Conservation (phyloP, 768 basidiomycete species). For the Calvatia gigantea region DNA sequence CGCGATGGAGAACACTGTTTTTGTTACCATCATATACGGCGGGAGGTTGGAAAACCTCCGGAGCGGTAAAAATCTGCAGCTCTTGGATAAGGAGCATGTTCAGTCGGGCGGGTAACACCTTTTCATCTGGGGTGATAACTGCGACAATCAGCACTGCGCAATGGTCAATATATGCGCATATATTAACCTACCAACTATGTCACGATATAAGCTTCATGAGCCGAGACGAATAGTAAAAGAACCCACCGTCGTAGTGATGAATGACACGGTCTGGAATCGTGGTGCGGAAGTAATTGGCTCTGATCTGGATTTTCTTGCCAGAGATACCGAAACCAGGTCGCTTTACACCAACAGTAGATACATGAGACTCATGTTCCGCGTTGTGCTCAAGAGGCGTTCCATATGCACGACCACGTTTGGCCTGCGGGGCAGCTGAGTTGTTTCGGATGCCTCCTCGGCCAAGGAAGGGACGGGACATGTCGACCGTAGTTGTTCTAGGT, state of each 20-base stretch:
- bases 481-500: too few relatives aligned
- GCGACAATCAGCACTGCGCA: neutral
- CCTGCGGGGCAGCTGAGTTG: neutral
- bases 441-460: constrained; percentile 4
- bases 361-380: constrained; percentile 20
- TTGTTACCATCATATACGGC: constrained; percentile 79
- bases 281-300: constrained; percentile 46
- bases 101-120: constrained; percentile 28
- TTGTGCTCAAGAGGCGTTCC: neutral
- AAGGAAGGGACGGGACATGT: constrained; percentile 6
- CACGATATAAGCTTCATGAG: neutral
- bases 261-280: constrained; percentile 51
- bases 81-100: constrained; percentile 65
- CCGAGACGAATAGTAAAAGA: neutral
- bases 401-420: neutral
- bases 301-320: constrained; percentile 23
- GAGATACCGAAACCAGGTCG: constrained; percentile 53
- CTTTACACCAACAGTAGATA: constrained; percentile 57
- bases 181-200: constrained; percentile 24
- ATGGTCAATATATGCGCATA: neutral
- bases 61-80: constrained; percentile 53
- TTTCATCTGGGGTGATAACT: constrained; percentile 20
- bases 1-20: constrained; percentile 60
- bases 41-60: constrained; percentile 59
- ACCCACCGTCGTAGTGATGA: constrained; percentile 62